Evolutionary conservation across 495 filamentous ascomycete genomes (phyloP).

Genomic region (Chaetomium tenue): DNA sequence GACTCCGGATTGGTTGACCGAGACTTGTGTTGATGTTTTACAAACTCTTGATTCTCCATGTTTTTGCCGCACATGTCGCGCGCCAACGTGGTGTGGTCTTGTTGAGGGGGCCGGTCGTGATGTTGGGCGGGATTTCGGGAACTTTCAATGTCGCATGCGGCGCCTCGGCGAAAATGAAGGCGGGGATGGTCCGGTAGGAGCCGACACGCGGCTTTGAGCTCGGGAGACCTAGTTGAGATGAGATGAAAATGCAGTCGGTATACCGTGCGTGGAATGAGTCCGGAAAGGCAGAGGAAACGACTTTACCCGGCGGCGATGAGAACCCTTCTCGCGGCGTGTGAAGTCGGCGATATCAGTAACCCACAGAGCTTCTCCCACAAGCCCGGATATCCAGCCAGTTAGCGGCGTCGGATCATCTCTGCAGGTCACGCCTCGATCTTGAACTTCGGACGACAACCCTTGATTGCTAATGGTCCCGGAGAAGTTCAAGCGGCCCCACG

Average conservation of each 20-base stretch:
- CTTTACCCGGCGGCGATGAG: not conserved
- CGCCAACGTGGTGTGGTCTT: no score
- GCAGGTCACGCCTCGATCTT: not conserved
- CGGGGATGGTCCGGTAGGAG: not conserved
- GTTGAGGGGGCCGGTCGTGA: not conserved
- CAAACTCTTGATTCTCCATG: not conserved
- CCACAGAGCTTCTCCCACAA: no score
- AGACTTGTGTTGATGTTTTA: not conserved
- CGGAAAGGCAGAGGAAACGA: not conserved
- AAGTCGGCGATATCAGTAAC: no score
- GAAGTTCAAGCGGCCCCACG: not conserved
- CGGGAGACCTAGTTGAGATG: not conserved
- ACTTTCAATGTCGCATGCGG: conserved; percentile 15
- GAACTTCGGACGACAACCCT: conserved; percentile 7
- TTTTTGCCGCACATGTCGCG: not conserved
- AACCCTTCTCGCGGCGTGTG: no score
- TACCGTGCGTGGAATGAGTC: no score
- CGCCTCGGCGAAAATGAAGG: conserved; percentile 14
- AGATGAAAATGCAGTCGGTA: not conserved
- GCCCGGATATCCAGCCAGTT: no score
- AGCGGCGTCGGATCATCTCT: not conserved
- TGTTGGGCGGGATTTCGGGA: not conserved
- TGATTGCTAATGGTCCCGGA: not conserved
- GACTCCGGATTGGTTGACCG: not conserved
- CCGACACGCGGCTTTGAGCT: not conserved